Percentiles rank a stretch among this genome's conserved stretches.
Evolutionary conservation across 2,329 filamentous ascomycete species (phyloP).

Genomic region (Beauveria brongniartii): DNA sequence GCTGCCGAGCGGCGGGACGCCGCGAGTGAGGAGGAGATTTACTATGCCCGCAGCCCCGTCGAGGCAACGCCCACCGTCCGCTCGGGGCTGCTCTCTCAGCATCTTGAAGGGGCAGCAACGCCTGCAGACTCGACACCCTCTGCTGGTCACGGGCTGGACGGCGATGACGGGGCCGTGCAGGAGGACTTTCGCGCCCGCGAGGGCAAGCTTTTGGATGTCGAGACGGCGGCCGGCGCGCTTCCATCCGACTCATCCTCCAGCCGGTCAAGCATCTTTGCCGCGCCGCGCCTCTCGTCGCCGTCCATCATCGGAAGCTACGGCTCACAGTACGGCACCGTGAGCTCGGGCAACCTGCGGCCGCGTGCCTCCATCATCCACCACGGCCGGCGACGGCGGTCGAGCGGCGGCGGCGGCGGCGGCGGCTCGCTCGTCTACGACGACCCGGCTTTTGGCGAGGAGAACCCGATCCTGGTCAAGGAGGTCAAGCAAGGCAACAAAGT

Average conservation of each 20-base stretch:
- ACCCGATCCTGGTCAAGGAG: conserved; percentile 79
- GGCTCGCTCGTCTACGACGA: conserved; percentile 23
- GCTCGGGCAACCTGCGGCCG: conserved; percentile 24
- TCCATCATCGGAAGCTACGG: conserved; percentile 66
- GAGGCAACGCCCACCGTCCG: conserved; percentile 26
- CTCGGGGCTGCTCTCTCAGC: conserved; percentile 43
- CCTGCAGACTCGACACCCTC: conserved; percentile 12
- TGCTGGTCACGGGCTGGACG: conserved; percentile 16
- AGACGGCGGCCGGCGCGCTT: conserved; percentile 25
- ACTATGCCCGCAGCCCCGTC: conserved; percentile 34
- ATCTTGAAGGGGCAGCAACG: conserved; percentile 33
- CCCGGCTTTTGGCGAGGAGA: conserved; percentile 48
- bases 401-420: conserved; percentile 25
- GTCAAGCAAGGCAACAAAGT: conserved; percentile 82
- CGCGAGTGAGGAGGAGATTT: conserved; percentile 23
- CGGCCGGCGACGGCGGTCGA: conserved; percentile 19
- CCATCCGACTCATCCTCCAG: conserved; percentile 16
- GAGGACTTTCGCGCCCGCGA: conserved; percentile 37
- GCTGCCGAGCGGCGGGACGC: conserved; percentile 31
- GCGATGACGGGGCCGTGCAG: conserved; percentile 7
- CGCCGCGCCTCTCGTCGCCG: conserved; percentile 56
- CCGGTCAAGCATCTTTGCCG: conserved; percentile 43
- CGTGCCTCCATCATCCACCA: conserved; percentile 38
- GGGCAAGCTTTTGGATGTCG: conserved; percentile 38
- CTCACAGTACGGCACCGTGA: conserved; percentile 47